Conservation (phyloP, 495 filamentous ascomycete species). For the Parathielavia hyrcaniae region DNA sequence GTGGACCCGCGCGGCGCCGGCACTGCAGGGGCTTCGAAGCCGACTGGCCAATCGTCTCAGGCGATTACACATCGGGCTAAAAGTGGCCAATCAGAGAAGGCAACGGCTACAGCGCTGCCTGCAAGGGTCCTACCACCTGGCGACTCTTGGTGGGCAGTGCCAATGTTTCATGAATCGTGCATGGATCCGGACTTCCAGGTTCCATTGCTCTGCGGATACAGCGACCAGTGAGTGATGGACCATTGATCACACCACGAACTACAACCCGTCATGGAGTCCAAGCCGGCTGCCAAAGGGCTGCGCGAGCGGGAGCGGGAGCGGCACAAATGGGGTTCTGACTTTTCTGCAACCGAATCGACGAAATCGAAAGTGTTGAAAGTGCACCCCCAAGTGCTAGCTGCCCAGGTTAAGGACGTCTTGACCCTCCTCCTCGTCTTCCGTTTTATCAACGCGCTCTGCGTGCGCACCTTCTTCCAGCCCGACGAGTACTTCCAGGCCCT, state of each 20-base stretch:
- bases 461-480: constrained; percentile 98
- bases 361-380: background rate
- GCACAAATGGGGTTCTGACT: constrained; percentile 5
- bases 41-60: constrained; percentile 17
- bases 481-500: constrained; percentile 97
- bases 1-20: constrained; percentile 4
- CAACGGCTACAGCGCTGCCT: background rate
- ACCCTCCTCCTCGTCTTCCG: constrained; percentile 67
- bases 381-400: constrained; percentile 30
- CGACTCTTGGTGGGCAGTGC: background rate
- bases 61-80: constrained; percentile 15
- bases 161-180: background rate
- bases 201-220: too few relatives aligned
- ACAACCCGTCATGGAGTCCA: constrained; percentile 8
- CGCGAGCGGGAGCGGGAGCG: constrained; percentile 6
- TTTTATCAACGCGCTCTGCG: constrained; percentile 72
- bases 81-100: background rate
- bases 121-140: background rate
- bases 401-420: constrained; percentile 45
- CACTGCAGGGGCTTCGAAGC: constrained; percentile 4
- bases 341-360: background rate
- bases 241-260: background rate
- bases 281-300: constrained; percentile 9
- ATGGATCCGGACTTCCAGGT: too few relatives aligned
- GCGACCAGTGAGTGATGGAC: background rate